phyloP scores from a whole-genome alignment of 768 basidiomycete species.

The Strobilomyces confusus region DNA sequence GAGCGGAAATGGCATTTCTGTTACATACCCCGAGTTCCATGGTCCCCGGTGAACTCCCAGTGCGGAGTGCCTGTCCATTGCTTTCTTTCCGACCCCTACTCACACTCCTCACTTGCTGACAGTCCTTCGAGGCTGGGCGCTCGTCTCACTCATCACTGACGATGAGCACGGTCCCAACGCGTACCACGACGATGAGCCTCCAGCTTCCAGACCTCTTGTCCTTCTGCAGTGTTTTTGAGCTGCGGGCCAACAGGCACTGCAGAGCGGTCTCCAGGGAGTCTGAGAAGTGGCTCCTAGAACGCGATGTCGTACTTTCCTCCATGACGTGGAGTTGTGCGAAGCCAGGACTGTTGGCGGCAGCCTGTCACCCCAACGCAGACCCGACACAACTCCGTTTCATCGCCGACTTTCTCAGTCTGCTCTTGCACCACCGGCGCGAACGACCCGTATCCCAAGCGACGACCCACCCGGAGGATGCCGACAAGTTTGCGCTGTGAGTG shows the following conservation, averaged over 20 bases:
- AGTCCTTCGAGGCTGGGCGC: neutral
- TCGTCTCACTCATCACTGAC: neutral
- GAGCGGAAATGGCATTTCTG: slow-evolving; percentile 2
- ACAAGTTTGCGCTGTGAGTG: slow-evolving; percentile 23
- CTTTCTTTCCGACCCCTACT: slow-evolving; percentile 9
- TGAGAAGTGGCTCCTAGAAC: slow-evolving; percentile 26
- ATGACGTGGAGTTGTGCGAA: slow-evolving; percentile 30
- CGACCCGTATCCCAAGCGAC: slow-evolving; percentile 16
- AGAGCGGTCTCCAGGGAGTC: slow-evolving; percentile 25
- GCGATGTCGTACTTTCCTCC: slow-evolving; percentile 18
- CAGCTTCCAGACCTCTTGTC: slow-evolving; percentile 30
- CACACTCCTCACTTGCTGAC: neutral
- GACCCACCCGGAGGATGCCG: slow-evolving; percentile 1
- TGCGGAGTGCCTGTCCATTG: neutral
- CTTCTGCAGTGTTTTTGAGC: slow-evolving; percentile 22
- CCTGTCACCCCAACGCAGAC: slow-evolving; percentile 59
- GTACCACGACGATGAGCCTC: slow-evolving; percentile 23
- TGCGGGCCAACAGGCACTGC: slow-evolving; percentile 29
- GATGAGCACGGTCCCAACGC: slow-evolving; percentile 1
- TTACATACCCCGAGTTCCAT: slow-evolving; percentile 17
- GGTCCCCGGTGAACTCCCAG: neutral
- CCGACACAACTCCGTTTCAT: slow-evolving; percentile 50
- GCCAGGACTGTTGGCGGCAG: slow-evolving; percentile 50
- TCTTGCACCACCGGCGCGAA: slow-evolving; percentile 37
- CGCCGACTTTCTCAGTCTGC: slow-evolving; percentile 45